A percentile compares a stretch with the other conserved stretches of the same genome.
Evolutionary conservation across 2,329 filamentous ascomycete species (phyloP).

Genomic region (Fonsecaea pedrosoi): DNA sequence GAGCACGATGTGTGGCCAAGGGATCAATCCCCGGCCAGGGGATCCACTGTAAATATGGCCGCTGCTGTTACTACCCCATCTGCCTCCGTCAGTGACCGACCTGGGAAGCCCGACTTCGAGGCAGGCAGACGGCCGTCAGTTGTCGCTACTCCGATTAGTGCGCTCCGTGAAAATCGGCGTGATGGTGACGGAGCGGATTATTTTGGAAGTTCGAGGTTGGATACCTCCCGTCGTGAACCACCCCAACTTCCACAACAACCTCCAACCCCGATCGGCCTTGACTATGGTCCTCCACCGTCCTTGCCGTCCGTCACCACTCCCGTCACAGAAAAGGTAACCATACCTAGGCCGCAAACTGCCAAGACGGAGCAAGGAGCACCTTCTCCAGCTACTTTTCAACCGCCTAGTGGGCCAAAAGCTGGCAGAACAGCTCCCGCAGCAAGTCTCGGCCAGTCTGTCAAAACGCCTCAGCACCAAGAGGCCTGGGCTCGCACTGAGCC

Average conservation of each 20-base stretch:
- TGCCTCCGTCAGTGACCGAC: slow-evolving; percentile 22
- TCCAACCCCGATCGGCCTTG: slow-evolving; percentile 34
- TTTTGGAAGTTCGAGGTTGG: slow-evolving; percentile 32
- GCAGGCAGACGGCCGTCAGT: slow-evolving; percentile 28
- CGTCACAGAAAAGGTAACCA: slow-evolving; percentile 28
- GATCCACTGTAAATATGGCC: slow-evolving; percentile 22
- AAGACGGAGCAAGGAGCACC: slow-evolving; percentile 24
- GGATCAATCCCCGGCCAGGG: slow-evolving; percentile 47
- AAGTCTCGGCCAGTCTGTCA: slow-evolving; percentile 17
- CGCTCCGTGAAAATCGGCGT: slow-evolving; percentile 33
- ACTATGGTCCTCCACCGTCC: slow-evolving; percentile 41
- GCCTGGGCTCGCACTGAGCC: slow-evolving; percentile 30
- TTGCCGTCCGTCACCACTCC: slow-evolving; percentile 34
- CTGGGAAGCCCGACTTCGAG: slow-evolving; percentile 35
- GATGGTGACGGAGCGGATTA: slow-evolving; percentile 39
- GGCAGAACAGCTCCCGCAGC: slow-evolving; percentile 42
- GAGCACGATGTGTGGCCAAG: slow-evolving; percentile 49
- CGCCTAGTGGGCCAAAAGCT: slow-evolving; percentile 54
- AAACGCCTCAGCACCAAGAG: slow-evolving; percentile 29
- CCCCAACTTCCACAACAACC: slow-evolving; percentile 29
- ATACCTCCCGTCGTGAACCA: slow-evolving; percentile 29
- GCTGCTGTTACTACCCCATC: slow-evolving; percentile 28
- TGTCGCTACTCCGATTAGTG: slow-evolving; percentile 25
- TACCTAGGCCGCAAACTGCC: slow-evolving; percentile 18
- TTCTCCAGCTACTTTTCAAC: slow-evolving; percentile 42